Conservation (phyloP, 1,284 basidiomycete species). For the Fomitiporia mediterranea region DNA sequence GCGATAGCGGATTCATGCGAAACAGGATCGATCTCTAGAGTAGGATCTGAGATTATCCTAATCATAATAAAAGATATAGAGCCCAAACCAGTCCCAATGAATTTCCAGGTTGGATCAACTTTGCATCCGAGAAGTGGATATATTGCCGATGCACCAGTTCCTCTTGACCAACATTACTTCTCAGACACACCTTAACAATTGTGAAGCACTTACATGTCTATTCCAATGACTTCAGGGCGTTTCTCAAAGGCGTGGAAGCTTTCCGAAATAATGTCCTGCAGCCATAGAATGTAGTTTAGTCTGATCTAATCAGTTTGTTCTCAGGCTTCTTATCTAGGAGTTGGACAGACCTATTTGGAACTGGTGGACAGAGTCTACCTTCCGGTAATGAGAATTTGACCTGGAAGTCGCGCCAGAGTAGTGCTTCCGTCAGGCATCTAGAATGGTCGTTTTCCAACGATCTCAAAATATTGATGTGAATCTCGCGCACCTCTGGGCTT, state of each 20-base stretch:
- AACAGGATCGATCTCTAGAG: slow-evolving; percentile 59
- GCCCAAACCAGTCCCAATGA: slow-evolving; percentile 67
- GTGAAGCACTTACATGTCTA: slow-evolving; percentile 40
- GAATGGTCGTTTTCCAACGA: not conserved
- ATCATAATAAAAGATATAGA: not conserved
- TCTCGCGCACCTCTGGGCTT: slow-evolving; percentile 57
- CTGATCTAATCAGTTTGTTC: slow-evolving; percentile 34
- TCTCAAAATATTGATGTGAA: not conserved
- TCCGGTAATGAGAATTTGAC: slow-evolving; percentile 58
- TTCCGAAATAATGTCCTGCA: slow-evolving; percentile 54
- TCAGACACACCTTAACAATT: slow-evolving; percentile 12
- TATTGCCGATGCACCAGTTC: slow-evolving; percentile 87
- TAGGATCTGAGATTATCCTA: slow-evolving; percentile 1
- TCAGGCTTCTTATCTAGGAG: not conserved
- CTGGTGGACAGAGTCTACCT: slow-evolving; percentile 82
- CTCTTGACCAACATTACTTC: slow-evolving; percentile 49
- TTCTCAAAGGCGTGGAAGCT: slow-evolving; percentile 13
- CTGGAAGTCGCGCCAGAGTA: slow-evolving; percentile 72
- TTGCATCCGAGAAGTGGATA: slow-evolving; percentile 78
- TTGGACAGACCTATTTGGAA: slow-evolving; percentile 61
- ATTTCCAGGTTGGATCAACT: slow-evolving; percentile 48
- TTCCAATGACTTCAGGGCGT: slow-evolving; percentile 27
- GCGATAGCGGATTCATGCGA: slow-evolving; percentile 51
- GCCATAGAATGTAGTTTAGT: slow-evolving; percentile 72
- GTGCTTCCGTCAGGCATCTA: slow-evolving; percentile 72